Percentiles rank a stretch among this genome's conserved stretches.
Evolutionary conservation across 2,329 filamentous ascomycete genomes (phyloP).

Genomic region (Passalora sequoiae): DNA sequence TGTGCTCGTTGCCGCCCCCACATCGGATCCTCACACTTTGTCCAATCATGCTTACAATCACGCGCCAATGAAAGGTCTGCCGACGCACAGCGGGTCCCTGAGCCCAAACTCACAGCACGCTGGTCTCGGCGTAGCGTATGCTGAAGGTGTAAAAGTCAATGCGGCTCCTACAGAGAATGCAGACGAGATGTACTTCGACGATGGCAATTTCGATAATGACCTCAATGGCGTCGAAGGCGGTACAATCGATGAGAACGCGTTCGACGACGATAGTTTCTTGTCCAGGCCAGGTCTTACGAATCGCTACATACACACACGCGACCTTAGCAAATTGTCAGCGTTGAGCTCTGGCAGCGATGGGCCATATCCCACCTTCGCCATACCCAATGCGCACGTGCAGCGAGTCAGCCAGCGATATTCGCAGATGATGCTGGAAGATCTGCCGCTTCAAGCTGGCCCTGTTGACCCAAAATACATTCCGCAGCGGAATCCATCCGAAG

Average conservation of each 20-base stretch:
- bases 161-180: background rate
- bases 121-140: too few relatives aligned
- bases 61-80: too few relatives aligned
- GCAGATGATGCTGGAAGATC: slow-evolving; percentile 29
- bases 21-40: too few relatives aligned
- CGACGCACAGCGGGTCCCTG: too few relatives aligned
- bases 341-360: slow-evolving; percentile 23
- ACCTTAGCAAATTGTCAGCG: slow-evolving; percentile 19
- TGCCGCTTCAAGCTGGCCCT: slow-evolving; percentile 23
- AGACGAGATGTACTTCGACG: slow-evolving; percentile 37
- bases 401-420: slow-evolving; percentile 25
- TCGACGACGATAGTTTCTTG: slow-evolving; percentile 32
- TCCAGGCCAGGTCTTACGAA: slow-evolving; percentile 15
- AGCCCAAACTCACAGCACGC: too few relatives aligned
- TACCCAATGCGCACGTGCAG: slow-evolving; percentile 26
- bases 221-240: slow-evolving; percentile 15
- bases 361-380: slow-evolving; percentile 32
- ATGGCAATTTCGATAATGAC: slow-evolving; percentile 33
- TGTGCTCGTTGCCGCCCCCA: too few relatives aligned
- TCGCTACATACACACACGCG: slow-evolving; percentile 18
- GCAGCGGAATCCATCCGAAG: slow-evolving; percentile 31
- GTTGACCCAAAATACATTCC: slow-evolving; percentile 30
- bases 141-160: too few relatives aligned
- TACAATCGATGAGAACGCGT: slow-evolving; percentile 34
- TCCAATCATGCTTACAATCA: too few relatives aligned